A percentile compares a stretch with the other conserved stretches of the same genome.
Conservation (phyloP, 1,139 yeast genomes). For the Schwanniomyces etchellsii region DNA sequence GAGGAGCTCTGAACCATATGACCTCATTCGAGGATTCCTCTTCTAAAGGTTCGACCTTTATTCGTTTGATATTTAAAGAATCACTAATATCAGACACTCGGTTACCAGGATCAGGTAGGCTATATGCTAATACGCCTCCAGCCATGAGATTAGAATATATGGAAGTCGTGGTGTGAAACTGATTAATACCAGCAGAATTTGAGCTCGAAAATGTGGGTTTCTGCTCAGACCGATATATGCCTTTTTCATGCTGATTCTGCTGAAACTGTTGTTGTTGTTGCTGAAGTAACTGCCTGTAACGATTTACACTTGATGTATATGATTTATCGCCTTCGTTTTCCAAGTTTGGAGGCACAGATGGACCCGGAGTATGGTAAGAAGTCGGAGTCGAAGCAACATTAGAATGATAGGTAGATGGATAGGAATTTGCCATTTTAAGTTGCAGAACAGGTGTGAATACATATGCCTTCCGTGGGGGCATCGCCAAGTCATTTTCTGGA, state of each 20-base stretch:
- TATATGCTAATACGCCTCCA: constrained; percentile 39
- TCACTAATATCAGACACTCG: constrained; percentile 14
- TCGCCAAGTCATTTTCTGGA: constrained; percentile 55
- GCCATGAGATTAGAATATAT: constrained; percentile 31
- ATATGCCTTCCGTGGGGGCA: constrained; percentile 33
- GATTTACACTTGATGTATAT: constrained; percentile 11
- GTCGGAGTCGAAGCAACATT: constrained; percentile 1
- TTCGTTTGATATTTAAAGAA: constrained; percentile 18
- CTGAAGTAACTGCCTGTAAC: constrained; percentile 17
- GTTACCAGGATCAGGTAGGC: constrained; percentile 18
- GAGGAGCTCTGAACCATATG: constrained; percentile 81
- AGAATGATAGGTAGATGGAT: constrained; percentile 8
- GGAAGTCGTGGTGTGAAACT: constrained; percentile 20
- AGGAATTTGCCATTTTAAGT: constrained; percentile 26
- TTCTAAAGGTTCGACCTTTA: constrained; percentile 15
- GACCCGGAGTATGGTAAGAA: constrained; percentile 6
- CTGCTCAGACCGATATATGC: constrained; percentile 7
- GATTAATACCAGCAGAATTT: constrained; percentile 12
- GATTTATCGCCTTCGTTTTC: constrained; percentile 12
- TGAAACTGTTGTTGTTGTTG: constrained; percentile 21
- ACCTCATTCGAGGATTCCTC: constrained; percentile 44
- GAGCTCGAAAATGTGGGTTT: constrained; percentile 8
- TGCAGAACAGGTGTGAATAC: constrained; percentile 45
- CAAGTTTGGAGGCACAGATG: constrained; percentile 4
- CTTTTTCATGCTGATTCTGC: constrained; percentile 16